Base-by-base conservation (phyloP, 208 protist genomes). In the Blastocrithidia nonstop region DNA sequence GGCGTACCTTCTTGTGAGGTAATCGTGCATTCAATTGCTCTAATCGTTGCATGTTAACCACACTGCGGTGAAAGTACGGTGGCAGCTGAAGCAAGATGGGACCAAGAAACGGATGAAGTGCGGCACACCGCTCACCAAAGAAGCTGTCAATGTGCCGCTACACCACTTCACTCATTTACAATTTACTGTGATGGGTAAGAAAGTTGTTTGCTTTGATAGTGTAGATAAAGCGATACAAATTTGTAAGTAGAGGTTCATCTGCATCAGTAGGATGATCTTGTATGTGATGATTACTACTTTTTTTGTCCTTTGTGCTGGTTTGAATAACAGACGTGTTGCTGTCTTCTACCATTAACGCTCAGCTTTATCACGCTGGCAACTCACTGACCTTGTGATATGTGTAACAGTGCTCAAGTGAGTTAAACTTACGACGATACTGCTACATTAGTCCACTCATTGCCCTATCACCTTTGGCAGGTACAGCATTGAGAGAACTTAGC, bases 391-490 rank as follows among this genome's bases (percentile, higher is more conserved):
- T 64, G 54, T 88, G 72, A 40, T 66, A 88, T 8, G 72, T 64
- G 50, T 88, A 80, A 54, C 77, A 88, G 59, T 88, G 77, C 54
- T 83, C 77, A 6, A 88, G 68, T 44, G 58, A 74, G 53, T 65
- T 61, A 50, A 88, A 88, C 48, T 79, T 77, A 25, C 43, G 57
- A 0, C 51, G 39, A 42, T 88, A 88, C 36, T 61, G 54, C 32
- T 23, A 11, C 28, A 88, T 46, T 2, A 88, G 60, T 19, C 50
- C 64, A 21, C 41, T 47, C 72, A 88, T 83, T 35, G 50, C 63
- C 24, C 73, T 63, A 35, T 81, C 70, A 3, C 48, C 42, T 37
- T 57, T 65, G 8, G 59, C 71, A 3, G 76, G 69, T 1, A 88
- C 72, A 4, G 47, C 63, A 25, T 78, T 83, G 4, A 83, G 54